phyloP scores from a whole-genome alignment of 305 asterid species.

The Solanum hybrid region DNA sequence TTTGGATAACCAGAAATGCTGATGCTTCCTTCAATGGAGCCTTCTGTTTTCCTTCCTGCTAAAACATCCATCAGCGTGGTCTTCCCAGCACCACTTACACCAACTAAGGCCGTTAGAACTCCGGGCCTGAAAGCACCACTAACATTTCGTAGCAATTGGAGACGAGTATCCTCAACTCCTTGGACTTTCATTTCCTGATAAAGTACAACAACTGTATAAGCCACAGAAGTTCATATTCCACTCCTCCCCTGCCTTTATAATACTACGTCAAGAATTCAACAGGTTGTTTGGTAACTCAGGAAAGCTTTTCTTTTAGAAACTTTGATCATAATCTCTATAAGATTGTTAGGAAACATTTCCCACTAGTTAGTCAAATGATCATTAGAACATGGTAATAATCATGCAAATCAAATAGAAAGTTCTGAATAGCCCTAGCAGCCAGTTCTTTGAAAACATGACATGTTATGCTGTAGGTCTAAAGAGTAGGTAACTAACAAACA shows the following conservation, averaged over 20 bases:
- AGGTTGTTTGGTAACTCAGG: background rate
- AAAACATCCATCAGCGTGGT: constrained; percentile 93
- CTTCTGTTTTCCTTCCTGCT: constrained; percentile 94
- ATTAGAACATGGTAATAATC: background rate
- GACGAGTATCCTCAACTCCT: constrained; percentile 67
- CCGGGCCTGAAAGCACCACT: constrained; percentile 96
- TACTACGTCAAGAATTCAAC: background rate
- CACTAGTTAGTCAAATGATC: background rate
- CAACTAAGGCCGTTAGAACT: constrained; percentile 84
- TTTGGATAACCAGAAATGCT: constrained; percentile 78
- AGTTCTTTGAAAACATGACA: background rate
- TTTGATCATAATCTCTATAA: background rate
- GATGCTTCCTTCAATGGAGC: constrained; percentile 68
- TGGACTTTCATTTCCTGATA: constrained; percentile 70
- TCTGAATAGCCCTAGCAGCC: background rate
- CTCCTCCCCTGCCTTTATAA: background rate
- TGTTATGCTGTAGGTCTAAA: background rate
- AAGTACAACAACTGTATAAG: background rate
- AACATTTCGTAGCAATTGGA: constrained; percentile 67
- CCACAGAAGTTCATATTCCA: background rate
- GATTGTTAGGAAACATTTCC: background rate
- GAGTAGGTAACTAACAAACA: background rate
- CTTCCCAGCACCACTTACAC: constrained; percentile 97
- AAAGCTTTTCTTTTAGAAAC: background rate
- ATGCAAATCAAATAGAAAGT: background rate